Conservation (phyloP, 2,329 filamentous ascomycete species). For the Aquanectria penicillioides region DNA sequence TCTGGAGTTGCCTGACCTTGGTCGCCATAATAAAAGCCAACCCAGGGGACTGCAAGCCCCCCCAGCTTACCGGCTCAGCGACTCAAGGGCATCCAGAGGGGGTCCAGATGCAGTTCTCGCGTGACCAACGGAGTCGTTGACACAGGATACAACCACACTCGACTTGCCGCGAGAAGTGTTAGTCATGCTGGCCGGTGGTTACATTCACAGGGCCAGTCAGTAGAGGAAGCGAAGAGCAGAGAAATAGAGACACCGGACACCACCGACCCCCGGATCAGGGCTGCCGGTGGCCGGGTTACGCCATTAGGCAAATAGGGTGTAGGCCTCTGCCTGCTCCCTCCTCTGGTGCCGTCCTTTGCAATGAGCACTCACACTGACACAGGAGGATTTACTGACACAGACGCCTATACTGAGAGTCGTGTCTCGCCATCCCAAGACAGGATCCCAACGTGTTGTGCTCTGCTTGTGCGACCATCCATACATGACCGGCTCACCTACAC, state of each 20-base stretch:
- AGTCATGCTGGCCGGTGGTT: background rate
- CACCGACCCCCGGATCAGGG: background rate
- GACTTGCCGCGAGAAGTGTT: background rate
- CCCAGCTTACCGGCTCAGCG: background rate
- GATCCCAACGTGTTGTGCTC: background rate
- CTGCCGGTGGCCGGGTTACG: conserved; percentile 11
- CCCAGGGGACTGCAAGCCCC: background rate
- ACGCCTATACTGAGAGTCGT: background rate
- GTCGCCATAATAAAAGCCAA: background rate
- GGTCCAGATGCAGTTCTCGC: too few relatives aligned
- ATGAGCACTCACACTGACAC: background rate
- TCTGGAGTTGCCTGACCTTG: background rate
- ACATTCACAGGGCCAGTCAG: background rate
- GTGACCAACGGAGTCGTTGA: background rate
- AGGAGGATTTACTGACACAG: too few relatives aligned
- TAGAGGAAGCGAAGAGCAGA: background rate
- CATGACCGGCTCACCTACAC: too few relatives aligned
- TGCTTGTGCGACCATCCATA: background rate
- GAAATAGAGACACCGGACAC: background rate
- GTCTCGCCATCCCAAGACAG: conserved; percentile 1
- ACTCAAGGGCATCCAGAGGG: too few relatives aligned
- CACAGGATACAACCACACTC: background rate
- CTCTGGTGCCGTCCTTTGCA: background rate
- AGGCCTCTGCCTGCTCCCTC: background rate
- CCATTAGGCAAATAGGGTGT: conserved; percentile 1